Conservation (phyloP, 768 basidiomycete species). For the Tricholoma matsutake region DNA sequence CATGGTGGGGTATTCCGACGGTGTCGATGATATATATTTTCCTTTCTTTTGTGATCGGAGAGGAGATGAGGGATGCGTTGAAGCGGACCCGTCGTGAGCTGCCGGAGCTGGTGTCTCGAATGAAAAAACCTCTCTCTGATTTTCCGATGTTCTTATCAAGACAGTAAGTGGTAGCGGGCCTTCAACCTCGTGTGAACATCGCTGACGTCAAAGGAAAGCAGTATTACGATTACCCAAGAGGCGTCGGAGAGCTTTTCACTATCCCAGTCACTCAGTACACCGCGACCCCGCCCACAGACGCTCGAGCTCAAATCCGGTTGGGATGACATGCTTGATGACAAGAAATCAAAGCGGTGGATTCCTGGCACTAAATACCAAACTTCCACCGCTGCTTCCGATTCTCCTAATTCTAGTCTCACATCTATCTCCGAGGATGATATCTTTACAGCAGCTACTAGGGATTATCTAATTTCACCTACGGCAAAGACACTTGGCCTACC, state of each 20-base stretch:
- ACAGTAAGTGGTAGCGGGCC: slow-evolving; percentile 16
- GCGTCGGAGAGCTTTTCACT: slow-evolving; percentile 11
- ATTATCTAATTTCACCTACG: slow-evolving; percentile 43
- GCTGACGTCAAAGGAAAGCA: slow-evolving; percentile 1
- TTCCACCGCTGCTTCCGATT: slow-evolving; percentile 15
- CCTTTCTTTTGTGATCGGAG: slow-evolving; percentile 34
- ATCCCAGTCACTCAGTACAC: slow-evolving; percentile 19
- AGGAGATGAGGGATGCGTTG: slow-evolving; percentile 34
- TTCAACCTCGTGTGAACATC: background rate
- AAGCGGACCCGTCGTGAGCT: slow-evolving; percentile 27
- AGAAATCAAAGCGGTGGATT: slow-evolving; percentile 22
- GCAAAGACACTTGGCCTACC: slow-evolving; percentile 40
- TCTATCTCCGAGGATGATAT: slow-evolving; percentile 32
- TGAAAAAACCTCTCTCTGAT: slow-evolving; percentile 7
- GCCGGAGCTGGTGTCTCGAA: background rate
- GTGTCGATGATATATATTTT: slow-evolving; percentile 38
- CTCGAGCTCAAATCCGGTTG: slow-evolving; percentile 46
- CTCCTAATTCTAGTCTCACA: slow-evolving; percentile 25
- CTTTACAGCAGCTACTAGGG: slow-evolving; percentile 41
- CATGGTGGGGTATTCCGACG: slow-evolving; percentile 41
- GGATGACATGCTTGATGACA: slow-evolving; percentile 44
- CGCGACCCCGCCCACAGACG: slow-evolving; percentile 23
- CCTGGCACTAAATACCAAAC: slow-evolving; percentile 19
- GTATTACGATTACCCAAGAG: slow-evolving; percentile 1
- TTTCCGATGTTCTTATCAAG: slow-evolving; percentile 16